These are phyloP conservation scores for Penicillium lividum DNA, from an alignment of 495 filamentous ascomycete species.

Conservation along the genomic window DNA sequence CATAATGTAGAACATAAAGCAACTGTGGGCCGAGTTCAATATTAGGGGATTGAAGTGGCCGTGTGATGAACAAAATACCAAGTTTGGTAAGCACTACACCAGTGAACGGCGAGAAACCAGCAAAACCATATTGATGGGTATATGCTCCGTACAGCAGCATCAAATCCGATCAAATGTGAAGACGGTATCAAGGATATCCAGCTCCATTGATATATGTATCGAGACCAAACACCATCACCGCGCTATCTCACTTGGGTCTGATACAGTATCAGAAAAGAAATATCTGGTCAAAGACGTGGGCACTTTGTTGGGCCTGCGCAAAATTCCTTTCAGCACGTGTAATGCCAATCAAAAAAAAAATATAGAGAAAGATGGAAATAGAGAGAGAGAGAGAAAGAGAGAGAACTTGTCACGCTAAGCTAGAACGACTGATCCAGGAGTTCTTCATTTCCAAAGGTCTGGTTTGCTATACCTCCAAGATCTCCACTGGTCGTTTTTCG, in stretches of 20 bases:
- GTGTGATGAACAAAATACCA: neutral
- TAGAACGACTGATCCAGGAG: constrained; percentile 32
- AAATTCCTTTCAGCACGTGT: too few relatives aligned
- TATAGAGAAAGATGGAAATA: neutral
- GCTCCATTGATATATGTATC: constrained; percentile 20
- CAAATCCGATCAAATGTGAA: constrained; percentile 6
- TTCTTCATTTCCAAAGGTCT: constrained; percentile 50
- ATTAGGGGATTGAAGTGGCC: too few relatives aligned
- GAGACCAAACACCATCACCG: constrained; percentile 11
- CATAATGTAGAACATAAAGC: too few relatives aligned
- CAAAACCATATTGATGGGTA: neutral
- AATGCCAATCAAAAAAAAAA: neutral
- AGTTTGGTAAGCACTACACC: neutral
- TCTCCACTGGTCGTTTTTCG: constrained; percentile 78
- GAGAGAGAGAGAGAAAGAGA: neutral
- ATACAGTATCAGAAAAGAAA: constrained; percentile 3
- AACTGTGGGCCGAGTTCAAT: too few relatives aligned
- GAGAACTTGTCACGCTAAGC: neutral
- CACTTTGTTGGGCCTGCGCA: neutral
- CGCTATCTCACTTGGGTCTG: neutral
- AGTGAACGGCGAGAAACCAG: neutral
- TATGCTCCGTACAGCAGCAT: neutral
- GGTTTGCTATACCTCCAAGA: constrained; percentile 61
- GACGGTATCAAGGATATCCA: constrained; percentile 19
- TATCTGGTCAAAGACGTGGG: neutral